Conservation (phyloP, 2,329 filamentous ascomycete genomes). For the Fusarium bactridioides region DNA sequence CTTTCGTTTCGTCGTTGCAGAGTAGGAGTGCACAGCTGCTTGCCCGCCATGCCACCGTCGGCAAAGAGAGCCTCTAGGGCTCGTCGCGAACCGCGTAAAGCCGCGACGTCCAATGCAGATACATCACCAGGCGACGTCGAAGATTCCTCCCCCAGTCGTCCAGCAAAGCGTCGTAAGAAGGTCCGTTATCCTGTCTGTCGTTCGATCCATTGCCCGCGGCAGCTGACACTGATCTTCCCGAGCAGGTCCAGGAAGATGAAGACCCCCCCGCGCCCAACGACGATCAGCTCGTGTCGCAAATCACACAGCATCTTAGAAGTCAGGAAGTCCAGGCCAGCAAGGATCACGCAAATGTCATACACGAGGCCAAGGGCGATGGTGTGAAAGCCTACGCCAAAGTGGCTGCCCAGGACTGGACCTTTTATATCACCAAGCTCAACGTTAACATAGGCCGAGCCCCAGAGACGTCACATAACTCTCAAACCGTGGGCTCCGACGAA, state of each 20-base stretch:
- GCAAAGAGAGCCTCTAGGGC: conserved; percentile 49
- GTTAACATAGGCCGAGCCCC: conserved; percentile 79
- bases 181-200: conserved; percentile 45
- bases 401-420: conserved; percentile 83
- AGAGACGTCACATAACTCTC: conserved; percentile 53
- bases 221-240: conserved; percentile 15
- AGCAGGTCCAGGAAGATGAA: conserved; percentile 50
- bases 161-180: conserved; percentile 71
- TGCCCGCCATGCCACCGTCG: conserved; percentile 48
- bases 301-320: conserved; percentile 60
- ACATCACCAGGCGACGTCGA: conserved; percentile 51
- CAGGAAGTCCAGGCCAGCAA: conserved; percentile 65
- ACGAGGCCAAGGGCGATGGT: conserved; percentile 67
- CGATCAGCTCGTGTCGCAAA: conserved; percentile 63
- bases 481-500: conserved; percentile 54
- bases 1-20: conserved; percentile 1
- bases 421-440: conserved; percentile 78
- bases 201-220: not conserved
- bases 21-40: not conserved
- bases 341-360: conserved; percentile 70
- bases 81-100: conserved; percentile 51
- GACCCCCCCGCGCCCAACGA: conserved; percentile 57
- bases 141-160: conserved; percentile 66
- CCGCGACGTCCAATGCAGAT: conserved; percentile 46
- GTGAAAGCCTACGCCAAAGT: conserved; percentile 84